A percentile compares a stretch with the other conserved stretches of the same genome.
phyloP scores from a whole-genome alignment of 169 alveolate genomes.

The Cystoisospora suis region DNA sequence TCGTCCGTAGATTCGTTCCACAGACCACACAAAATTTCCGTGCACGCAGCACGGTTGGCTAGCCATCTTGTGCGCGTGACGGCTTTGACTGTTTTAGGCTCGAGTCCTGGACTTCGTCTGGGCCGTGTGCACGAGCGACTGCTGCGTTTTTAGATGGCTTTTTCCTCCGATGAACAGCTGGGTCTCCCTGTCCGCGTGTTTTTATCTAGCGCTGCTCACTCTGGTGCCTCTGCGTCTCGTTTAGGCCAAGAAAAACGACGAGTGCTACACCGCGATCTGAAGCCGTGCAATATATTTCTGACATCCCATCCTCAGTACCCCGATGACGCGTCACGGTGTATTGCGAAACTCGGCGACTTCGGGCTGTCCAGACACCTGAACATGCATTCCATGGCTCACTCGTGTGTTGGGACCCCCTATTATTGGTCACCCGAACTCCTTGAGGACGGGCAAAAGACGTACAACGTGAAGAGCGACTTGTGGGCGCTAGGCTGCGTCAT shows the following conservation, averaged over 20 bases:
- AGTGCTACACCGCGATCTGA: constrained; percentile 90
- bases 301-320: constrained; percentile 69
- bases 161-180: too few species aligned
- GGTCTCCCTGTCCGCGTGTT: too few species aligned
- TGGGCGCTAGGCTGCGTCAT: constrained; percentile 95
- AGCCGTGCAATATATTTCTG: constrained; percentile 89
- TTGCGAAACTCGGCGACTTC: constrained; percentile 90
- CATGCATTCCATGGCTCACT: constrained; percentile 85
- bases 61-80: too few species aligned
- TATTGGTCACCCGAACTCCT: constrained; percentile 92
- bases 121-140: too few species aligned
- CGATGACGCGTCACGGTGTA: constrained; percentile 32
- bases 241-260: constrained; percentile 63
- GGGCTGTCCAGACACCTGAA: constrained; percentile 90
- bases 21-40: too few species aligned
- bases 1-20: neutral
- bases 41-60: too few species aligned
- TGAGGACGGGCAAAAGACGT: constrained; percentile 75
- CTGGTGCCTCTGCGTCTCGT: neutral
- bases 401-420: constrained; percentile 92
- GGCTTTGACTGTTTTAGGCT: too few species aligned
- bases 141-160: too few species aligned
- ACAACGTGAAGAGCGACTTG: constrained; percentile 90
- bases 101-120: too few species aligned
- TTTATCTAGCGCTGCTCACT: too few species aligned